phyloP scores from a whole-genome alignment of 352 stramenopile species.

The Phytophthora rubi region DNA sequence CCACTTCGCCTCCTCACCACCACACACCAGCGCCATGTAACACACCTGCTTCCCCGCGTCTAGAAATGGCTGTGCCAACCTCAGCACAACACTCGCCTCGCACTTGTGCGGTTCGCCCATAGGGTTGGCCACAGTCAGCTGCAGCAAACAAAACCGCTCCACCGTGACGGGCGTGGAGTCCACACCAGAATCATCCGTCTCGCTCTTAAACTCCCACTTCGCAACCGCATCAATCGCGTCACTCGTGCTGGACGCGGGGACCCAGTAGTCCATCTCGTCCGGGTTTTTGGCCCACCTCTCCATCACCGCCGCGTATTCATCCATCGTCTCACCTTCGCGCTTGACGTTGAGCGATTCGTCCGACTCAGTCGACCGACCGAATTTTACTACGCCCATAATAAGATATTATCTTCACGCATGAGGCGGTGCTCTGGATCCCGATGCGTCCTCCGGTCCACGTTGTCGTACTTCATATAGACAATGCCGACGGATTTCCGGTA shows the following conservation, averaged over 20 bases:
- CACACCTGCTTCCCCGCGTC: background rate
- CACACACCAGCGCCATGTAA: background rate
- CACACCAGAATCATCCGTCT: background rate
- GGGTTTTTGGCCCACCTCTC: slow-evolving; percentile 18
- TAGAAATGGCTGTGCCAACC: background rate
- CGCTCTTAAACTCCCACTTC: slow-evolving; percentile 11
- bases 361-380: background rate
- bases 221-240: slow-evolving; percentile 32
- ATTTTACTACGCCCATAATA: background rate
- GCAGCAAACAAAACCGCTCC: no score
- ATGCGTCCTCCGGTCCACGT: no score
- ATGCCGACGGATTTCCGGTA: no score
- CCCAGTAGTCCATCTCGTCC: slow-evolving; percentile 31
- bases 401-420: background rate
- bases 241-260: slow-evolving; percentile 18
- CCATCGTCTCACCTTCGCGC: slow-evolving; percentile 1
- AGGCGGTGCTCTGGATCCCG: background rate
- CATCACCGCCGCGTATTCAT: slow-evolving; percentile 22
- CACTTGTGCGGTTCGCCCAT: no score
- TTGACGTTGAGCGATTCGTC: background rate
- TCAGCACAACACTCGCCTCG: background rate
- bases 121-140: no score
- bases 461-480: background rate
- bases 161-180: no score
- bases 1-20: no score